These are phyloP conservation scores for Spatholobus suberectus DNA, from an alignment of 306 rosid species.

Conservation along the genomic window DNA sequence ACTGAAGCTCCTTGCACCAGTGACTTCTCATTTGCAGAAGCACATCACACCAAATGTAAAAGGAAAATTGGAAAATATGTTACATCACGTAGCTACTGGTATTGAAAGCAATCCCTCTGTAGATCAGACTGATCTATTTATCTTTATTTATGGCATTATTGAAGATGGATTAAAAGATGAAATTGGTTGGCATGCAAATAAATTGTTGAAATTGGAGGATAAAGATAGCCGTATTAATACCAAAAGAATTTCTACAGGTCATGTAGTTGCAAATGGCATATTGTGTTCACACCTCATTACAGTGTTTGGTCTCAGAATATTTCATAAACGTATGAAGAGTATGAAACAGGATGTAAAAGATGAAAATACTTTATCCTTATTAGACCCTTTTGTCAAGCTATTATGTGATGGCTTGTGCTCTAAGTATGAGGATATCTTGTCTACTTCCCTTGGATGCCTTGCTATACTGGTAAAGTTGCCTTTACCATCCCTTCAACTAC, in stretches of 20 bases:
- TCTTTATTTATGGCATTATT: constrained; percentile 71
- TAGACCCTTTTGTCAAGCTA: constrained; percentile 81
- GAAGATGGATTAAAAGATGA: constrained; percentile 78
- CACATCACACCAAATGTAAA: constrained; percentile 71
- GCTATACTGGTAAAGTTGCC: constrained; percentile 71
- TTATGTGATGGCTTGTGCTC: constrained; percentile 69
- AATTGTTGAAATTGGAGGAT: constrained; percentile 34
- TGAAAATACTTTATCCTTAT: constrained; percentile 57
- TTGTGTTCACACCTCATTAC: constrained; percentile 75
- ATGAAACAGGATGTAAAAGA: constrained; percentile 56
- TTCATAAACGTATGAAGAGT: constrained; percentile 72
- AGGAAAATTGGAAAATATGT: constrained; percentile 81
- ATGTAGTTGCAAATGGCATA: constrained; percentile 55
- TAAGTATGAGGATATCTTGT: constrained; percentile 89
- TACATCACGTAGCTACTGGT: constrained; percentile 78
- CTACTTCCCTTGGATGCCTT: constrained; percentile 80
- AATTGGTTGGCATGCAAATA: constrained; percentile 55
- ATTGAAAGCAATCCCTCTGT: constrained; percentile 85
- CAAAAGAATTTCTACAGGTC: constrained; percentile 54
- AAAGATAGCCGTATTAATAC: constrained; percentile 39
- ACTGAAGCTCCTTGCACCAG: constrained; percentile 71
- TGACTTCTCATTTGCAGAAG: constrained; percentile 67
- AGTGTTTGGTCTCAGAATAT: constrained; percentile 82
- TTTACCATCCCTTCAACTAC: constrained; percentile 76
- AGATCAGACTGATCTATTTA: constrained; percentile 72